These are phyloP conservation scores for Monosporascus sp. DNA, from an alignment of 2,329 filamentous ascomycete species.

Conservation along the genomic window DNA sequence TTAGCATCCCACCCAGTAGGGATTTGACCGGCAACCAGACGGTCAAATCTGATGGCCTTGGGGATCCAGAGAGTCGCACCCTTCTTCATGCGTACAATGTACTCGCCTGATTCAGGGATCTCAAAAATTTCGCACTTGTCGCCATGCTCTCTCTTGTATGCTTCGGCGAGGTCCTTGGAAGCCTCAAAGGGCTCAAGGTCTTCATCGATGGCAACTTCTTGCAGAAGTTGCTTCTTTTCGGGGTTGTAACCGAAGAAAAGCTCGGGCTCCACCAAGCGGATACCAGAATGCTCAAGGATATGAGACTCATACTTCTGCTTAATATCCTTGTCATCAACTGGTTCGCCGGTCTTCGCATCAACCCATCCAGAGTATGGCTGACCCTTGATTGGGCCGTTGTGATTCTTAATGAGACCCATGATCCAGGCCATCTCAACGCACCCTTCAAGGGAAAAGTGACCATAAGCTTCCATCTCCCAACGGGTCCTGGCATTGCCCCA, in stretches of 20 bases:
- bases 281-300: slow-evolving; percentile 94
- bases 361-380: slow-evolving; percentile 97
- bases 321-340: slow-evolving; percentile 96
- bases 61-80: slow-evolving; percentile 91
- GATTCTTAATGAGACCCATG: slow-evolving; percentile 98
- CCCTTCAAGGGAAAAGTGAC: slow-evolving; percentile 94
- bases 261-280: slow-evolving; percentile 95
- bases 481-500: slow-evolving; percentile 98
- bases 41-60: slow-evolving; percentile 94
- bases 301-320: slow-evolving; percentile 97
- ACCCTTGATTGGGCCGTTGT: slow-evolving; percentile 93
- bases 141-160: slow-evolving; percentile 95
- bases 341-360: slow-evolving; percentile 87
- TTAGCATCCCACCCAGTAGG: slow-evolving; percentile 97
- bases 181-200: slow-evolving; percentile 96
- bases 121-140: slow-evolving; percentile 98
- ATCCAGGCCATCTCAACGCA: slow-evolving; percentile 99
- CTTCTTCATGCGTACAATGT: slow-evolving; percentile 90
- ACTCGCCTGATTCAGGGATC: slow-evolving; percentile 88
- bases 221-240: slow-evolving; percentile 96
- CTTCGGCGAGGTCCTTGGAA: slow-evolving; percentile 93
- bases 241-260: slow-evolving; percentile 96
- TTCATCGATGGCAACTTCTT: slow-evolving; percentile 96
- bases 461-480: slow-evolving; percentile 98
- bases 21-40: slow-evolving; percentile 93